Base-by-base conservation (phyloP, 352 stramenopile species). In the Phytophthora brassicae region DNA sequence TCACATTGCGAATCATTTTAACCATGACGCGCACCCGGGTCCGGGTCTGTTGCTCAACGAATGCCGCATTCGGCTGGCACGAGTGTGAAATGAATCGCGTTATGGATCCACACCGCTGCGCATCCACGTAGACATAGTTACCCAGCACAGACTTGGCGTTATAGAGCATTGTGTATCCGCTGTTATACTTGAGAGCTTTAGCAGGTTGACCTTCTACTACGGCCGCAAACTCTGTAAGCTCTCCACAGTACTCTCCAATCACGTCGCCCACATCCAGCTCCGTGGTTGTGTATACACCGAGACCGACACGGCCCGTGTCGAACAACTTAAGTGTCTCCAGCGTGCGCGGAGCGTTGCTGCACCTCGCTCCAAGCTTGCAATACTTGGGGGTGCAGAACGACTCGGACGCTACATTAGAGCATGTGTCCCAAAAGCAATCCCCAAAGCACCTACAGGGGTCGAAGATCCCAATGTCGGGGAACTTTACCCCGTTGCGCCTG, bases 41-140 rank as follows among this genome's bases (percentile, higher is more conserved):
- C 16, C 42, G 31, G 4, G 28, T 36, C 31, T 60, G 53, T 23
- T 53, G 28, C 42, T 53, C 42, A 11, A 60, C 53, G 53, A 47
- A 60, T 2, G 42, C 33, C 9, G 33, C 42, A 26, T 60, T 53
- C 1, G 42, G 53, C 1, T 47, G 6, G 33, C 53, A 60, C 14
- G 41, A 22, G 14, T 53, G 53, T 5, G 41, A 53, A 6, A 52
- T 23, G 16, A 60, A 60, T 14, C 29, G 28, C 0, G 20, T 31
- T 23, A 53, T 39, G 6, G 8, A 39, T 8, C 33, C 33, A 39
- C 33, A 39, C 4, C 4, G 13, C 3, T 19, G 33, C 2, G 42
- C 41, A 22, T 60, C 43, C 3, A 52, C 42, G 42, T 53, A 60
- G 1, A 38, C 53, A 33, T 41, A 54, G 29, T 53, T 47, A 8